Conservation (phyloP, 768 basidiomycete genomes). For the Crassisporium funariophilum region DNA sequence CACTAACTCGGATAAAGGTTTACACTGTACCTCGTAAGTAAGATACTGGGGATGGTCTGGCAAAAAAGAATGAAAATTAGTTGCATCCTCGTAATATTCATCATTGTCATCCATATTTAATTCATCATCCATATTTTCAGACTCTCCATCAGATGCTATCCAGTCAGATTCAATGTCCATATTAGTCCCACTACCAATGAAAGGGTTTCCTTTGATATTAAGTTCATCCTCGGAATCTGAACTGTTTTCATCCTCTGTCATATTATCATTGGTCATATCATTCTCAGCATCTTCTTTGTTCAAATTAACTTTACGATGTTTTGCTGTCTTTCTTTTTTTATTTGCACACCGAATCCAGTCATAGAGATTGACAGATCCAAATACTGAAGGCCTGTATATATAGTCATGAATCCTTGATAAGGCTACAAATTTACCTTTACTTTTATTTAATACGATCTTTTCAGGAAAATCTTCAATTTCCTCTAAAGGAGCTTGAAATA, state of each 20-base stretch:
- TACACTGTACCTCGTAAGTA: slow-evolving; percentile 16
- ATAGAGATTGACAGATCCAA: slow-evolving; percentile 22
- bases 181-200: too few species aligned
- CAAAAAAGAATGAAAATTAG: slow-evolving; percentile 7
- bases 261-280: too few species aligned
- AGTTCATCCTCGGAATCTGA: too few species aligned
- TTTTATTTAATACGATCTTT: slow-evolving; percentile 11
- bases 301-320: not conserved
- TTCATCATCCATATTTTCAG: slow-evolving; percentile 3
- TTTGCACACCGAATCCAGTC: slow-evolving; percentile 23
- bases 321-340: slow-evolving; percentile 10
- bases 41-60: slow-evolving; percentile 15
- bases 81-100: too few species aligned
- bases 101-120: not conserved
- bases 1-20: not conserved
- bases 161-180: too few species aligned
- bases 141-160: too few species aligned
- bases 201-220: too few species aligned
- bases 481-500: slow-evolving; percentile 4
- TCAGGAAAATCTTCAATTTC: slow-evolving; percentile 4
- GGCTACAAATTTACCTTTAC: slow-evolving; percentile 13
- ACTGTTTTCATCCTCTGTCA: too few species aligned
- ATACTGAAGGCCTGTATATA: slow-evolving; percentile 20
- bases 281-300: slow-evolving; percentile 7
- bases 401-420: slow-evolving; percentile 28